Evolutionary conservation across 768 basidiomycete genomes (phyloP), one percentile per base, ranked within the genome.

Genomic region (Filobasidium floriforme): DNA sequence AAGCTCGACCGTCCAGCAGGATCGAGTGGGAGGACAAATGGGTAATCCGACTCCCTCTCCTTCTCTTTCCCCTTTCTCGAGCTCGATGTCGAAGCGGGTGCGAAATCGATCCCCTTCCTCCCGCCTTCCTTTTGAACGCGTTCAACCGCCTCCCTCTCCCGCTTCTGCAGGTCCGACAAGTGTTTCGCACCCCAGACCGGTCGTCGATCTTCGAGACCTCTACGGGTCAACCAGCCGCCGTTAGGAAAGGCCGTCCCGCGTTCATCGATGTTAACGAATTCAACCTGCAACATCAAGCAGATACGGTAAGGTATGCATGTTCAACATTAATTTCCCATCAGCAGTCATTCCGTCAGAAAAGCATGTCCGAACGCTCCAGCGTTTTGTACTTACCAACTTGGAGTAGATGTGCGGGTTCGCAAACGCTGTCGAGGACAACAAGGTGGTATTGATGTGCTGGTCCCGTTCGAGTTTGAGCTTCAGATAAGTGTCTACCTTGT

Each of bases 321-420:
- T n/a, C n/a, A n/a, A n/a, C 32, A 9, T 37, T 37, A 9, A 4
- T 37, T 37, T 37, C 9, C 32, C 4, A 37, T 37, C 32, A 37
- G 32, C 32, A 9, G 32, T 3, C 3, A 37, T 37, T 37, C 32
- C 4, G 3, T 37, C 9, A 9, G 32, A 37, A 37, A 37, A n/a
- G n/a, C n/a, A n/a, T n/a, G 32, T 37, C 32, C 32, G 41, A 29
- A 28, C 14, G 6, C 49, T 18, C 51, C 41, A 40, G 18, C 28
- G 14, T 12, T n/a, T 3, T 46, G 18, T 3, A 73, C 73, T 62
- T 24, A 77, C 93, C 1, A 99, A 85, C 72, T 92, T 92, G 14
- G 89, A 82, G 78, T 94, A 96, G n/a, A 98, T 84, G 73, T 96
- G 90, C 0, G 94, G 94, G 73, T 99, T 99, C 29, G 92, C 86